Percentiles rank a stretch among this genome's conserved stretches.
phyloP scores from a whole-genome alignment of 148 eudicot genomes.

The Heliamphora exappendiculata region DNA sequence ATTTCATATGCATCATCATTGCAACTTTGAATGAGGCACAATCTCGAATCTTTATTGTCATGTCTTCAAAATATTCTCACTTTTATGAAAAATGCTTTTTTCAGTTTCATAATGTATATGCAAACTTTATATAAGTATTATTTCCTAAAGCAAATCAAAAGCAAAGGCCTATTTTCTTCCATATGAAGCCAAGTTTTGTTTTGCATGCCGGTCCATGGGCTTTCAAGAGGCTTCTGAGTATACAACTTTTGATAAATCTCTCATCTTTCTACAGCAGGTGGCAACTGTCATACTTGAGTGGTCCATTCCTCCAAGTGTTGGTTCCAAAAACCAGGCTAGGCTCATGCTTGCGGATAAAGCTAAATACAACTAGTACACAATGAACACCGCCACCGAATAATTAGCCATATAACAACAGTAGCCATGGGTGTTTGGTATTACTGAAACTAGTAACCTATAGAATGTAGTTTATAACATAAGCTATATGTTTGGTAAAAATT shows the following conservation, averaged over 20 bases:
- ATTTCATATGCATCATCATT: not conserved
- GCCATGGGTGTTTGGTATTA: no score
- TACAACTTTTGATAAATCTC: not conserved
- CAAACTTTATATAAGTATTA: not conserved
- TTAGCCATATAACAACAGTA: not conserved
- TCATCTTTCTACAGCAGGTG: not conserved
- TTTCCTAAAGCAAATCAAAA: not conserved
- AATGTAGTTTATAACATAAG: no score
- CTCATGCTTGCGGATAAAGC: not conserved
- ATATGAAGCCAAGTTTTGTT: not conserved
- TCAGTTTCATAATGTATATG: not conserved
- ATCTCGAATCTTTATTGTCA: conserved; percentile 7
- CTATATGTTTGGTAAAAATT: no score
- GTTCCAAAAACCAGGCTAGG: not conserved
- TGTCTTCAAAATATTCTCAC: not conserved
- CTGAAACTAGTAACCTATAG: no score
- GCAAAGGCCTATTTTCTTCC: not conserved
- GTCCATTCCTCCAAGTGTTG: not conserved
- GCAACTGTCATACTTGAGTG: no score
- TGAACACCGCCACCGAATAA: not conserved
- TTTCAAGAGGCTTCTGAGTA: not conserved
- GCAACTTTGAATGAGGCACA: not conserved
- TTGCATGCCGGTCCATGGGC: not conserved
- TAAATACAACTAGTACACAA: not conserved
- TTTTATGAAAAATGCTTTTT: not conserved